Conservation (phyloP, 495 filamentous ascomycete genomes). For the Gamarada debralockiae region DNA sequence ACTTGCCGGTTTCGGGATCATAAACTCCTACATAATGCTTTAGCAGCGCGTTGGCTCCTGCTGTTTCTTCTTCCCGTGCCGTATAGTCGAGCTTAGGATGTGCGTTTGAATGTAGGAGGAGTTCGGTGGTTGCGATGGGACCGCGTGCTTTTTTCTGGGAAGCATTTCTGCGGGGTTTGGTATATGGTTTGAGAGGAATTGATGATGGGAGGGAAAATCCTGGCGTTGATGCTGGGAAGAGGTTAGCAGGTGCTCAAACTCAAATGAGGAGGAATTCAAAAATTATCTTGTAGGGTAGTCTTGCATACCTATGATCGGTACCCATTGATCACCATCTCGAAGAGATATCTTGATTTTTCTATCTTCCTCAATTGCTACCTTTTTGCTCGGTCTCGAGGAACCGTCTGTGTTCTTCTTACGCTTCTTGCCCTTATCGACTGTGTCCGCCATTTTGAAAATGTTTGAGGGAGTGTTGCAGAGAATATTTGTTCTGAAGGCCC, state of each 20-base stretch:
- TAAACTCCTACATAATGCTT: constrained; percentile 87
- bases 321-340: constrained; percentile 48
- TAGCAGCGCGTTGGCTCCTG: constrained; percentile 56
- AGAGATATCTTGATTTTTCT: constrained; percentile 53
- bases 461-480: not conserved
- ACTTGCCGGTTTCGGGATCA: constrained; percentile 65
- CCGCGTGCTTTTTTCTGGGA: constrained; percentile 34
- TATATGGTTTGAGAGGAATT: constrained; percentile 60
- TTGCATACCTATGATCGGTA: constrained; percentile 62
- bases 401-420: constrained; percentile 61
- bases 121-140: constrained; percentile 46
- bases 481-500: not conserved
- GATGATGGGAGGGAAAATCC: constrained; percentile 56
- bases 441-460: constrained; percentile 26
- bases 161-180: constrained; percentile 44
- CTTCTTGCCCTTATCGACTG: constrained; percentile 65
- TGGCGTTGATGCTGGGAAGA: constrained; percentile 58
- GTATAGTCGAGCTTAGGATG: constrained; percentile 79
- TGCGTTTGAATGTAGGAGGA: constrained; percentile 71
- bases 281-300: not conserved
- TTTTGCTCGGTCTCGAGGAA: constrained; percentile 57
- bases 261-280: not conserved
- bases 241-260: not conserved
- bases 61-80: constrained; percentile 59
- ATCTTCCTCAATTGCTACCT: constrained; percentile 49